Conservation (phyloP, 257 asterid genomes). For the Echites panduratus region DNA sequence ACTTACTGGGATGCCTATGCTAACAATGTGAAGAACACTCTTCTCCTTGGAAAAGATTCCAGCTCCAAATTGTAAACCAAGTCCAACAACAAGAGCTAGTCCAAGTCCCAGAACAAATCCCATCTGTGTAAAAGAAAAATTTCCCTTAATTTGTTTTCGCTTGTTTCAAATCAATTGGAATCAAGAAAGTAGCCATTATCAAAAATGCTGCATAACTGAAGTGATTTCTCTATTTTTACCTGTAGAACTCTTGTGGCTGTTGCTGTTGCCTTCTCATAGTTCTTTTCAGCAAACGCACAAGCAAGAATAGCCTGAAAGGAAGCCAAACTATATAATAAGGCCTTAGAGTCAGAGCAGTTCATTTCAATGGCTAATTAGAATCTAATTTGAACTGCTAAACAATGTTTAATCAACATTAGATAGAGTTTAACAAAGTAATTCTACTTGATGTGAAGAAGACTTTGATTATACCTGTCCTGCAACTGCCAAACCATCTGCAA, state of each 20-base stretch:
- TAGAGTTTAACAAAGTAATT: no score
- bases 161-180: no score
- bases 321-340: neutral
- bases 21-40: constrained; percentile 47
- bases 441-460: no score
- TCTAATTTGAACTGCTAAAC: no score
- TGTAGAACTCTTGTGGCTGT: constrained; percentile 78
- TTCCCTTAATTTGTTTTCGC: no score
- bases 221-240: constrained; percentile 27
- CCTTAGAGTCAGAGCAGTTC: neutral
- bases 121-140: constrained; percentile 52
- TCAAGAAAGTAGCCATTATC: no score
- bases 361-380: no score
- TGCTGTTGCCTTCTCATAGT: constrained; percentile 70
- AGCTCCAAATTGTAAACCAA: constrained; percentile 73
- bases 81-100: constrained; percentile 60
- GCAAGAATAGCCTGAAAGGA: constrained; percentile 80
- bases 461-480: constrained; percentile 99
- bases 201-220: neutral
- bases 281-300: constrained; percentile 91
- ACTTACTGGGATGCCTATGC: constrained; percentile 74
- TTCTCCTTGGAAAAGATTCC: constrained; percentile 77
- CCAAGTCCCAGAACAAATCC: constrained; percentile 79
- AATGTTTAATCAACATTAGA: no score
- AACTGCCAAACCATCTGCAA: constrained; percentile 96